Evolutionary conservation across 495 filamentous ascomycete species (phyloP).

Genomic region (Staphylotrichum tortipilum): DNA sequence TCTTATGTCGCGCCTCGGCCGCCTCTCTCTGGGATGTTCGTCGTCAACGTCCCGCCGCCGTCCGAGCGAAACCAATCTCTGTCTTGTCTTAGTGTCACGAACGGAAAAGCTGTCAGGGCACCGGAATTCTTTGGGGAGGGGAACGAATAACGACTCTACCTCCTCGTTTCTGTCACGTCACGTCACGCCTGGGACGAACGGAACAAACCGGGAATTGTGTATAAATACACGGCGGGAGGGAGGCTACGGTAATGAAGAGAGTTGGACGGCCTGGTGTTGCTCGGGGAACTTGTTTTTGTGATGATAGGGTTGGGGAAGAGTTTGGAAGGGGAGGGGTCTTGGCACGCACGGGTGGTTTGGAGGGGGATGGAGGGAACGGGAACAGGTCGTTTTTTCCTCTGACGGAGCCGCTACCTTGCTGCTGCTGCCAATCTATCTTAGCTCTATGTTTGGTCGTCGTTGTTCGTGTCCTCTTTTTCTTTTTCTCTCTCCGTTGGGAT

Average conservation of each 20-base stretch:
- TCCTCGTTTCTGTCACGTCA: no score
- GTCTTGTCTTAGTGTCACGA: conserved; percentile 19
- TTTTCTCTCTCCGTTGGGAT: not conserved
- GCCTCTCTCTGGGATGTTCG: not conserved
- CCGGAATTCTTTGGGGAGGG: conserved; percentile 14
- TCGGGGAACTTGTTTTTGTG: no score
- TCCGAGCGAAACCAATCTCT: conserved; percentile 20
- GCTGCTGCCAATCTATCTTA: not conserved
- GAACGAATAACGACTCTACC: conserved; percentile 29
- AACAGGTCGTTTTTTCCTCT: conserved; percentile 2
- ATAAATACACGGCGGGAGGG: conserved; percentile 22
- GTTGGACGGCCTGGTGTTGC: no score
- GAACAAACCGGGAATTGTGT: conserved; percentile 11
- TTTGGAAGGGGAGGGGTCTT: not conserved
- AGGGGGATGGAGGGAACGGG: not conserved
- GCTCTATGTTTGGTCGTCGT: conserved; percentile 1
- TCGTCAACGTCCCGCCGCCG: conserved; percentile 12
- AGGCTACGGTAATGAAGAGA: not conserved
- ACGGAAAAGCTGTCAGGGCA: conserved; percentile 13
- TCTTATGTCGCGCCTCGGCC: conserved; percentile 9
- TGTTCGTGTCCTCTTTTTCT: conserved; percentile 2
- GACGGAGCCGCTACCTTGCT: conserved; percentile 1
- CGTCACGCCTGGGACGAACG: conserved; percentile 15
- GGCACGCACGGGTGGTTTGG: not conserved
- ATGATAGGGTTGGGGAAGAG: no score